phyloP scores from a whole-genome alignment of 306 rosid species.

The Vachellia collinsii region DNA sequence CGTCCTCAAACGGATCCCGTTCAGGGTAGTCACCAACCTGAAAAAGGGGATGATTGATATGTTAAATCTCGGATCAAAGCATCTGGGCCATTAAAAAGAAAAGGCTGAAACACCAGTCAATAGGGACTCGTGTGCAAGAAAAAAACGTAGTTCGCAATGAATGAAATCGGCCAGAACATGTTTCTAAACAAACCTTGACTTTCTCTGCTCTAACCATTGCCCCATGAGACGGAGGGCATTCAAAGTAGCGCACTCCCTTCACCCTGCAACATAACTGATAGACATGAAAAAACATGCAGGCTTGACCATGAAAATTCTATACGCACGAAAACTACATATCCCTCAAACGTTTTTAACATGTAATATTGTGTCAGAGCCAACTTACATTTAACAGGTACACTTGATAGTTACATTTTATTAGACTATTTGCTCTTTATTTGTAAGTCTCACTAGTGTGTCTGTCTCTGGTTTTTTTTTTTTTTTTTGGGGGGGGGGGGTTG shows the following conservation, averaged over 20 bases:
- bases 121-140: neutral
- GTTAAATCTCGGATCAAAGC: slow-evolving; percentile 3
- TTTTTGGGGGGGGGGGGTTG: no score
- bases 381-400: neutral
- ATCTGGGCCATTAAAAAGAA: neutral
- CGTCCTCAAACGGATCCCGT: slow-evolving; percentile 87
- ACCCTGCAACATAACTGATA: slow-evolving; percentile 57
- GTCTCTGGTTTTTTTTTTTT: no score
- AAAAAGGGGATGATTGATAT: slow-evolving; percentile 28
- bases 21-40: slow-evolving; percentile 97
- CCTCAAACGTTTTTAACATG: no score
- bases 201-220: slow-evolving; percentile 89
- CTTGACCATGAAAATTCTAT: neutral
- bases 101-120: slow-evolving; percentile 1
- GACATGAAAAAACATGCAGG: slow-evolving; percentile 14
- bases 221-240: slow-evolving; percentile 81
- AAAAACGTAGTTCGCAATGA: neutral
- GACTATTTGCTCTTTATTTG: neutral
- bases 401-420: neutral
- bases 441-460: no score
- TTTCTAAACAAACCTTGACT: slow-evolving; percentile 69
- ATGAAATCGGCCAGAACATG: neutral
- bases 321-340: neutral
- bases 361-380: no score
- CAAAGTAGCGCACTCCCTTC: slow-evolving; percentile 80